Conservation (phyloP, 2,329 filamentous ascomycete genomes). For the Xylaria sp. region DNA sequence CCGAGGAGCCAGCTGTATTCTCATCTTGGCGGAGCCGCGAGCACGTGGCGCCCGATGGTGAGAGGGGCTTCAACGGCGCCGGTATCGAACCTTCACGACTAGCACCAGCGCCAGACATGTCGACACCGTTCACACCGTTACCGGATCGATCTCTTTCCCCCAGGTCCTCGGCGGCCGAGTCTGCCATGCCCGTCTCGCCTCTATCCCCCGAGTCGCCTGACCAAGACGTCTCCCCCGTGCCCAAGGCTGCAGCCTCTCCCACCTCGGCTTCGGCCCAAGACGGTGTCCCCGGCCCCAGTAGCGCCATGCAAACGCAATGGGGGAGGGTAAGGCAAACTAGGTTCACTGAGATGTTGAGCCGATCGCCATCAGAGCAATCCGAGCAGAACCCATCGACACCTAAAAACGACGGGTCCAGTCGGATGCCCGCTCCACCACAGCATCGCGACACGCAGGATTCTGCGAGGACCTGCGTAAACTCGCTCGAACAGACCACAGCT, state of each 20-base stretch:
- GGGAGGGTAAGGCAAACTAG: conserved; percentile 16
- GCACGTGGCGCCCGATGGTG: conserved; percentile 1
- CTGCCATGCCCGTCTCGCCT: neutral
- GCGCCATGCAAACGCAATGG: conserved; percentile 2
- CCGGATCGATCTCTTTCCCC: neutral
- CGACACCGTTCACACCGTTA: neutral
- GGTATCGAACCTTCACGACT: conserved; percentile 3
- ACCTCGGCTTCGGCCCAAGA: conserved; percentile 6
- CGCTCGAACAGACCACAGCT: conserved; percentile 7
- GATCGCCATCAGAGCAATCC: conserved; percentile 16
- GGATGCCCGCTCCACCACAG: conserved; percentile 9
- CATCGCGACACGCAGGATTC: conserved; percentile 19
- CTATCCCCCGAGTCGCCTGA: conserved; percentile 12
- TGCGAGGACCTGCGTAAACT: conserved; percentile 23
- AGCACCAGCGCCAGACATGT: conserved; percentile 5
- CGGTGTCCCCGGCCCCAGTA: neutral
- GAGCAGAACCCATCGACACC: conserved; percentile 16
- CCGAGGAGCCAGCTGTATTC: conserved; percentile 29
- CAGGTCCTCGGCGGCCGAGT: neutral
- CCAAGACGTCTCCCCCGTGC: neutral
- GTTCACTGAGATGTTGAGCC: conserved; percentile 28
- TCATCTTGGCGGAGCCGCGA: conserved; percentile 23
- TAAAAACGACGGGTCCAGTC: conserved; percentile 6
- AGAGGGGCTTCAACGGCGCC: neutral
- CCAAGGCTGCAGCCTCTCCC: neutral